Percentiles rank a stretch among this genome's conserved stretches.
Evolutionary conservation across 2,329 filamentous ascomycete genomes (phyloP).

Genomic region (Aspergillus fumigatus): DNA sequence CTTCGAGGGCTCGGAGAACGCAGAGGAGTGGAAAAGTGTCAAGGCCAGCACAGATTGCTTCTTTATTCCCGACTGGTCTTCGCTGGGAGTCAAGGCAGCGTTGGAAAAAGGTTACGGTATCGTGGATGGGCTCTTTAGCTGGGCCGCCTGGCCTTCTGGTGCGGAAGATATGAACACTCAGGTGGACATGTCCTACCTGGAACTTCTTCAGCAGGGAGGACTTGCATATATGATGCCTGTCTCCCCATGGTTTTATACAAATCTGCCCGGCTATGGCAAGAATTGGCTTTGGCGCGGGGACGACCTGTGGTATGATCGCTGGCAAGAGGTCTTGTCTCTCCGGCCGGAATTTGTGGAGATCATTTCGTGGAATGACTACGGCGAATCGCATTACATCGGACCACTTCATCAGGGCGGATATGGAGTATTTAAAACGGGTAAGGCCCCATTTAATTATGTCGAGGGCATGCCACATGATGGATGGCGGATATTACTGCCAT

Average conservation of each 20-base stretch:
- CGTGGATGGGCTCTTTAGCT: conserved; percentile 39
- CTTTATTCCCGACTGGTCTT: conserved; percentile 47
- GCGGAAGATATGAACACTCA: conserved; percentile 33
- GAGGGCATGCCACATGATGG: conserved; percentile 27
- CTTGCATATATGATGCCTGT: conserved; percentile 52
- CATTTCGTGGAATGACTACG: conserved; percentile 59
- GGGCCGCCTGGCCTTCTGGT: conserved; percentile 43
- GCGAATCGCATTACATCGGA: conserved; percentile 57
- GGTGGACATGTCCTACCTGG: conserved; percentile 39
- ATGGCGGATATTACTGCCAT: conserved; percentile 31
- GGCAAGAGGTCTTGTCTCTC: conserved; percentile 50
- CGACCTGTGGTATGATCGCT: conserved; percentile 56
- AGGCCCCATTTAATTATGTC: conserved; percentile 39
- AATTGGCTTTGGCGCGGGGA: conserved; percentile 62
- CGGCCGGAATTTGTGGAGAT: conserved; percentile 52
- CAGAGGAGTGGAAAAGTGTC: conserved; percentile 43
- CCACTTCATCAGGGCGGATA: conserved; percentile 45
- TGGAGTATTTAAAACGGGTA: conserved; percentile 24
- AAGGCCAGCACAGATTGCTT: conserved; percentile 36
- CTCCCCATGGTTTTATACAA: conserved; percentile 55
- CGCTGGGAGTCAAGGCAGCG: conserved; percentile 25
- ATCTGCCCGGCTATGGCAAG: conserved; percentile 53
- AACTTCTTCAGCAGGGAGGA: conserved; percentile 15
- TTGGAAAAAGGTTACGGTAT: conserved; percentile 11
- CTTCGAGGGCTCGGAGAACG: conserved; percentile 42